Conservation (phyloP, 176 grass and related monocot genomes). For the Oryza brachyantha region DNA sequence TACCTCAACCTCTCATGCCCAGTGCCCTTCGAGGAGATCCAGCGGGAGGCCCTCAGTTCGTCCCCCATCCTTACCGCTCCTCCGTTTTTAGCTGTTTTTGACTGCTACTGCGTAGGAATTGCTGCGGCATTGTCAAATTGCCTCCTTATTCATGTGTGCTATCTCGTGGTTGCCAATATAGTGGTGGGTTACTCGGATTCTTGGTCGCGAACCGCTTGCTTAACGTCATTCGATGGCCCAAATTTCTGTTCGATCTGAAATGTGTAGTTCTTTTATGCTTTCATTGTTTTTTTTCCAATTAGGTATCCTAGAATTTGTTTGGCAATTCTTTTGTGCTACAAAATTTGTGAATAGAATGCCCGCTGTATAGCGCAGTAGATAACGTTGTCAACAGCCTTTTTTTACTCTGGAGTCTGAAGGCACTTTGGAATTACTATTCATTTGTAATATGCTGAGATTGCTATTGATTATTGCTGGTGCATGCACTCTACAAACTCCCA, state of each 20-base stretch:
- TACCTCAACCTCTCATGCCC: constrained; percentile 94
- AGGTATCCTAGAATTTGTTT: background rate
- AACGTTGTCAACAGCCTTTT: background rate
- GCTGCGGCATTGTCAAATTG: constrained; percentile 30
- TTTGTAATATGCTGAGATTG: background rate
- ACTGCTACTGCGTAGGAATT: constrained; percentile 3
- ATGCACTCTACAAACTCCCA: background rate
- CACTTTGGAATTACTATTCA: background rate
- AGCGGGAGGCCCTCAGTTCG: constrained; percentile 93
- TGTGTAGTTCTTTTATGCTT: background rate
- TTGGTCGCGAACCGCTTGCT: constrained; percentile 5
- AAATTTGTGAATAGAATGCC: background rate
- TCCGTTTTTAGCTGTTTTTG: background rate
- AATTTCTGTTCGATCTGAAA: constrained; percentile 7
- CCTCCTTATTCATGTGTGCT: background rate
- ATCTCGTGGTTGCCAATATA: background rate
- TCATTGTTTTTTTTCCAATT: background rate
- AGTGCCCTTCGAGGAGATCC: constrained; percentile 95
- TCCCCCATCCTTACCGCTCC: background rate
- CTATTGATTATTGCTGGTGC: background rate
- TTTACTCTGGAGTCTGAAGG: background rate
- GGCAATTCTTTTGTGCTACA: background rate
- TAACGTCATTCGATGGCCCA: background rate
- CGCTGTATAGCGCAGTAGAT: background rate
- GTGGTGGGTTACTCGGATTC: background rate